Evolutionary conservation across 2,329 filamentous ascomycete species (phyloP).

Genomic region (Talaromyces islandicus): DNA sequence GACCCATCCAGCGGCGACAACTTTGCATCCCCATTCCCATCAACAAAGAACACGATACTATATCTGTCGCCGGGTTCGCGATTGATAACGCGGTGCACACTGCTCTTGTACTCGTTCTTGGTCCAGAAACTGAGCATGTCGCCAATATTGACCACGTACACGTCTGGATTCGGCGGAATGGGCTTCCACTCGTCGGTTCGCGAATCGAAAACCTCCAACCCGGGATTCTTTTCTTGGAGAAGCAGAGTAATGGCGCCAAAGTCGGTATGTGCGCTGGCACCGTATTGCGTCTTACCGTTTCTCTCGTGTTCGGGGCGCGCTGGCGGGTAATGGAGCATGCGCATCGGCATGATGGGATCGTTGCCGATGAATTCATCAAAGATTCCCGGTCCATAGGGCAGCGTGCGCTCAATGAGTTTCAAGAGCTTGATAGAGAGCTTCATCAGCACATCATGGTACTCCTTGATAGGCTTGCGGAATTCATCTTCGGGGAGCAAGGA

Average conservation of each 20-base stretch:
- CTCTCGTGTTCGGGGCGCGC: no score
- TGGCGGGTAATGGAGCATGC: no score
- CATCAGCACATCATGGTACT: no score
- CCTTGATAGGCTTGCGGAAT: constrained; percentile 33
- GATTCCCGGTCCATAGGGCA: no score
- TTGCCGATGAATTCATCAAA: no score
- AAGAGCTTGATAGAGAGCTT: no score
- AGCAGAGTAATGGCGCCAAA: no score
- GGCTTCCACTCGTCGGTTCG: constrained; percentile 40
- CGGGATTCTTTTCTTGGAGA: no score
- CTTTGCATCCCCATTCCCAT: constrained; percentile 45
- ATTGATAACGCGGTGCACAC: constrained; percentile 53
- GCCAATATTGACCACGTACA: constrained; percentile 49
- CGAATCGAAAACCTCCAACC: constrained; percentile 21
- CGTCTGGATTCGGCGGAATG: constrained; percentile 40
- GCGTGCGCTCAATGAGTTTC: no score
- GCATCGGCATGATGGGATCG: no score
- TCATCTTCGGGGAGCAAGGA: constrained; percentile 23
- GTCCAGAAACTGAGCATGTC: constrained; percentile 49
- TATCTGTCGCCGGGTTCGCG: constrained; percentile 46
- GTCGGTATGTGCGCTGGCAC: no score
- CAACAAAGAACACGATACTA: constrained; percentile 53
- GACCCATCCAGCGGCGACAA: constrained; percentile 11
- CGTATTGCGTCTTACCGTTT: no score
- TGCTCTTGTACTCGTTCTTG: constrained; percentile 48